phyloP scores from a whole-genome alignment of 495 filamentous ascomycete genomes.

The Physcia stellaris region DNA sequence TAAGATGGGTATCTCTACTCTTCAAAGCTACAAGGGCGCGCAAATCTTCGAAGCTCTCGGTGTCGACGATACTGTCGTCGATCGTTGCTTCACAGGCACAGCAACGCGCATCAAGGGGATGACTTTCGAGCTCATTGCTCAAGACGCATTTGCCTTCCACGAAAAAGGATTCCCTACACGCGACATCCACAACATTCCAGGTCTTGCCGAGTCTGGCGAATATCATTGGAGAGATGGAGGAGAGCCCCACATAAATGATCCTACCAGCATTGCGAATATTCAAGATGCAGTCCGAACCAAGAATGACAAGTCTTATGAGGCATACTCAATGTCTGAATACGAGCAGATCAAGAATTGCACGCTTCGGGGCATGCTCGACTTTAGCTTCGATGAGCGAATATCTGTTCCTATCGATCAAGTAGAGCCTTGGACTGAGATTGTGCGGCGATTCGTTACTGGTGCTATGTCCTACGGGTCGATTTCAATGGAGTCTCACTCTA shows the following conservation, averaged over 20 bases:
- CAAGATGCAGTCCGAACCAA: slow-evolving; percentile 96
- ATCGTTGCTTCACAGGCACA: slow-evolving; percentile 92
- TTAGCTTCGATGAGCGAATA: slow-evolving; percentile 80
- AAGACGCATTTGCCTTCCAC: slow-evolving; percentile 94
- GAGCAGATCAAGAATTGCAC: slow-evolving; percentile 98
- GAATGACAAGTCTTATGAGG: slow-evolving; percentile 99
- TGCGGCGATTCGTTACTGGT: slow-evolving; percentile 94
- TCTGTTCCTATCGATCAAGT: slow-evolving; percentile 96
- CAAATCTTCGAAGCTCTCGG: slow-evolving; percentile 99
- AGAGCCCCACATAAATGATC: slow-evolving; percentile 97
- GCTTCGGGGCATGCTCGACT: slow-evolving; percentile 90
- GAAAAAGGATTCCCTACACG: slow-evolving; percentile 88
- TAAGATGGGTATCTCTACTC: slow-evolving; percentile 99
- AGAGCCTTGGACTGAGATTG: slow-evolving; percentile 98
- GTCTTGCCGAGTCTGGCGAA: slow-evolving; percentile 87
- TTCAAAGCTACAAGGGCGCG: slow-evolving; percentile 97
- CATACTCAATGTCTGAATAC: slow-evolving; percentile 86
- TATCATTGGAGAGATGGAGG: slow-evolving; percentile 99
- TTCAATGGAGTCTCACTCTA: slow-evolving; percentile 98
- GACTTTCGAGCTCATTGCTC: slow-evolving; percentile 89
- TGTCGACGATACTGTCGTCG: slow-evolving; percentile 88
- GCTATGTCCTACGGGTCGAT: slow-evolving; percentile 99
- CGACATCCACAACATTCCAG: slow-evolving; percentile 62
- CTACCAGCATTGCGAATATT: slow-evolving; percentile 88
- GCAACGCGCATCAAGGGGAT: slow-evolving; percentile 92